These are phyloP conservation scores for Cystobasidium slooffiae DNA, from an alignment of 1,284 basidiomycete species.

Conservation along the genomic window DNA sequence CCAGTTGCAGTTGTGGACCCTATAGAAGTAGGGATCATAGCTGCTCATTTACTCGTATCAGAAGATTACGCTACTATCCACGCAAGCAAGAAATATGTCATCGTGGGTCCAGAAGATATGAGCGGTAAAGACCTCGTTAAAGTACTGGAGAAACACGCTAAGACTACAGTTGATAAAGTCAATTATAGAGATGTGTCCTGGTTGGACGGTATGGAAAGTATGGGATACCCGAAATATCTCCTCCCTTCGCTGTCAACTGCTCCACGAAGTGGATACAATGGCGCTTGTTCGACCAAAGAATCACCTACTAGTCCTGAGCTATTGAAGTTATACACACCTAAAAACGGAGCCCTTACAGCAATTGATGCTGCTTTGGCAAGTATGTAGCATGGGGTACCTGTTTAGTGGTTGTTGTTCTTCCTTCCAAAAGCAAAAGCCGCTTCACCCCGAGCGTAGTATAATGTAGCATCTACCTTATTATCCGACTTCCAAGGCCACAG, in stretches of 20 bases:
- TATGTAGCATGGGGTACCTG: too few relatives aligned
- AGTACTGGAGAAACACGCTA: constrained; percentile 3
- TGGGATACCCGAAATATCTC: background rate
- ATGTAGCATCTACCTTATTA: too few relatives aligned
- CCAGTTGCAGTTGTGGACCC: background rate
- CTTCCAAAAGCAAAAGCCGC: too few relatives aligned
- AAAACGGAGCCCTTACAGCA: too few relatives aligned
- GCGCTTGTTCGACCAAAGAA: background rate
- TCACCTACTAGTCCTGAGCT: background rate
- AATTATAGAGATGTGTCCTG: background rate
- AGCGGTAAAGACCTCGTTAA: background rate
- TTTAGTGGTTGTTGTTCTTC: too few relatives aligned
- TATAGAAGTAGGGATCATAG: constrained; percentile 10
- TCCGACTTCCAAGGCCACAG: too few relatives aligned
- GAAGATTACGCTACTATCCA: constrained; percentile 1
- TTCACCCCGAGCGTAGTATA: too few relatives aligned
- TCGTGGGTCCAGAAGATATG: constrained; percentile 4
- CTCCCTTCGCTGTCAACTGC: background rate
- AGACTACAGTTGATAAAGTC: background rate
- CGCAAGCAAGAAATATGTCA: background rate
- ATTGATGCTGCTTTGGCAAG: too few relatives aligned
- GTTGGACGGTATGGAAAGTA: background rate
- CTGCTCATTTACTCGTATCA: constrained; percentile 1
- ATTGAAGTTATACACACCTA: background rate
- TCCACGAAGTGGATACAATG: background rate